Evolutionary conservation across 148 eudicot genomes (phyloP), one percentile per base, ranked within the genome.

Genomic region (Camellia lanceoleosa): DNA sequence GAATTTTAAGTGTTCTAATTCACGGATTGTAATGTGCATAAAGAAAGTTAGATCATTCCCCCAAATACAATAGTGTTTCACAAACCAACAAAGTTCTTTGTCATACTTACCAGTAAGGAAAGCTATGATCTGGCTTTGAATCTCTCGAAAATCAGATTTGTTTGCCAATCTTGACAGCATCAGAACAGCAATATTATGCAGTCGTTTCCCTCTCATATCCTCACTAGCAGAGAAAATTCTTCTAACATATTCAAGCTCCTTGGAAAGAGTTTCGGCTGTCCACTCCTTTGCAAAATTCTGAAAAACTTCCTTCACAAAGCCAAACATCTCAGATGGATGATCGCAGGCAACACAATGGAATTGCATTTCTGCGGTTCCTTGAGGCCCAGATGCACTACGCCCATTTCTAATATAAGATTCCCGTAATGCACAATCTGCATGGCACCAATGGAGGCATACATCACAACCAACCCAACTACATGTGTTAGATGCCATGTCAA

Each of bases 401-500:
- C 97, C 99, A 74, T 92, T 96, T 87, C 94, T 92, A 59, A 96
- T 91, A 82, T 80, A 87, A 55, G 90, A 88, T 71, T 92, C 89
- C 61, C 86, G 85, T 80, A 93, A 79, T 46, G 97, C 99, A 86
- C 99, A 96, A 82, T 96, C 97, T 11, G 95, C 91, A 79, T 96
- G 99, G 84, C 99, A 96, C 99, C 99, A 96, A 84, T 96, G 99
- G 64, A 89, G 81, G 84, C 99, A 96, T 52, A 92, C 89, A 79
- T 96, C 99, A 81, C 99, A 96, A 49, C 99, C 99, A 61, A 96
- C 99, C 99, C 99, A 96, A 83, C 99, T 90, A 89, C 99, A 96
- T 1, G 99, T 96, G 86, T 93, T 96, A 47, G 90, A 85, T 13
- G 99, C 99, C 78, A 86, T 92, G 86, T 96, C 99, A 82, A 93